Evolutionary conservation across 2,329 filamentous ascomycete species (phyloP).

Genomic region (Aureobasidium sp.): DNA sequence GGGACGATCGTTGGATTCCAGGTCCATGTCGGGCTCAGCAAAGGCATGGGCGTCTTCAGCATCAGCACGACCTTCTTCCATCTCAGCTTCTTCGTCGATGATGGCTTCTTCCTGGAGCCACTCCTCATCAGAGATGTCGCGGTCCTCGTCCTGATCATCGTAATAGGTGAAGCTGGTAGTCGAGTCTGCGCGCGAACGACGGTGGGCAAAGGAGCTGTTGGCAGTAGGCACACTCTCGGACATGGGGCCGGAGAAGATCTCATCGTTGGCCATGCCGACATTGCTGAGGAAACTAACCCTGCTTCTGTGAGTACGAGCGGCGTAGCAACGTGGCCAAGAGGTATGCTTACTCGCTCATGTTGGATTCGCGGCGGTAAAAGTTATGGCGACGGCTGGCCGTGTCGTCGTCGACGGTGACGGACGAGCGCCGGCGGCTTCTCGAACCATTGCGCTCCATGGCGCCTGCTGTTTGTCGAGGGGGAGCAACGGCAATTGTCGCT

Average conservation of each 20-base stretch:
- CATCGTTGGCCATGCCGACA: conserved; percentile 97
- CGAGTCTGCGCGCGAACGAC: conserved; percentile 70
- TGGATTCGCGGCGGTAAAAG: conserved; percentile 56
- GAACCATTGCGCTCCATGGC: conserved; percentile 11
- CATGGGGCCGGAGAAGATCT: conserved; percentile 87
- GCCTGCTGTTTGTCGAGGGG: neutral
- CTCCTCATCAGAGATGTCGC: conserved; percentile 29
- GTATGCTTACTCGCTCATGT: conserved; percentile 52
- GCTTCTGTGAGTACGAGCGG: conserved; percentile 14
- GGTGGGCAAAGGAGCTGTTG: conserved; percentile 82
- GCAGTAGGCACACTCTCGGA: conserved; percentile 95
- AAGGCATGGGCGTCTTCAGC: conserved; percentile 32
- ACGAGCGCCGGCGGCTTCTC: conserved; percentile 13
- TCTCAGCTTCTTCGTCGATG: conserved; percentile 35
- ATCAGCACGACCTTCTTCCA: conserved; percentile 29
- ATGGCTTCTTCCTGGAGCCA: conserved; percentile 43
- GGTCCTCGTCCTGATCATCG: conserved; percentile 60
- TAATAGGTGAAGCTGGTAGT: conserved; percentile 86
- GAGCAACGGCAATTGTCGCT: neutral
- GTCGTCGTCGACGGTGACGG: conserved; percentile 13
- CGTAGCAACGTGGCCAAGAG: neutral
- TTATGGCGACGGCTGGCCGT: conserved; percentile 18
- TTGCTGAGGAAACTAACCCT: conserved; percentile 75
- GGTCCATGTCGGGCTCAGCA: conserved; percentile 35
- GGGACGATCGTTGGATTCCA: conserved; percentile 29